A percentile compares a stretch with the other conserved stretches of the same genome.
Conservation (phyloP, 2,329 filamentous ascomycete species). For the Penicillium sp. region DNA sequence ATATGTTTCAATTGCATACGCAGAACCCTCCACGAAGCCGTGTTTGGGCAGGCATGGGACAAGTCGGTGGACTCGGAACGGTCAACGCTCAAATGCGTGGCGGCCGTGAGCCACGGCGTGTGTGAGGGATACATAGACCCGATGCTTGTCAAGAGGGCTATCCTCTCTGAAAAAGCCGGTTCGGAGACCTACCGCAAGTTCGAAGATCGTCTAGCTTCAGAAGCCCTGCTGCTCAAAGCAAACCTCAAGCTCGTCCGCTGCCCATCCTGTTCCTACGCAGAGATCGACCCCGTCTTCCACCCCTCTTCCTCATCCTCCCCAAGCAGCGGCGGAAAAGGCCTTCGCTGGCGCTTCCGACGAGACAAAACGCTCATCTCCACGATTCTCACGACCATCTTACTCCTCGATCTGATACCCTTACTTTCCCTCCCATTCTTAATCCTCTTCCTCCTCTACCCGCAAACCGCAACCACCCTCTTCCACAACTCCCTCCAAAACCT, state of each 20-base stretch:
- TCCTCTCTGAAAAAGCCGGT: constrained; percentile 66
- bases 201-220: constrained; percentile 73
- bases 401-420: constrained; percentile 43
- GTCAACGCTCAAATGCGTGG: constrained; percentile 78
- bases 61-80: constrained; percentile 69
- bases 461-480: constrained; percentile 50
- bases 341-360: constrained; percentile 55
- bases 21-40: constrained; percentile 74
- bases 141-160: constrained; percentile 66
- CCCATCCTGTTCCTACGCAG: constrained; percentile 87
- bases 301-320: constrained; percentile 39
- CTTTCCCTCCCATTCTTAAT: constrained; percentile 52
- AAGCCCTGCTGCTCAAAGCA: constrained; percentile 68
- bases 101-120: constrained; percentile 61
- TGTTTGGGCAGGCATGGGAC: constrained; percentile 91
- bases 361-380: constrained; percentile 50
- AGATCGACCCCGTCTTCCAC: constrained; percentile 73
- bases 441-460: constrained; percentile 53
- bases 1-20: constrained; percentile 70
- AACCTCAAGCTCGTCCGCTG: constrained; percentile 74
- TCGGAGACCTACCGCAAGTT: constrained; percentile 69
- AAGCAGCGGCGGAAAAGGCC: constrained; percentile 27
- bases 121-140: constrained; percentile 71
- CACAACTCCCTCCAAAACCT: constrained; percentile 62
- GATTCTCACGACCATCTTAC: constrained; percentile 44